A percentile compares a stretch with the other conserved stretches of the same genome.
Evolutionary conservation across 768 basidiomycete genomes (phyloP).

Genomic region (Tulasnella sp.): DNA sequence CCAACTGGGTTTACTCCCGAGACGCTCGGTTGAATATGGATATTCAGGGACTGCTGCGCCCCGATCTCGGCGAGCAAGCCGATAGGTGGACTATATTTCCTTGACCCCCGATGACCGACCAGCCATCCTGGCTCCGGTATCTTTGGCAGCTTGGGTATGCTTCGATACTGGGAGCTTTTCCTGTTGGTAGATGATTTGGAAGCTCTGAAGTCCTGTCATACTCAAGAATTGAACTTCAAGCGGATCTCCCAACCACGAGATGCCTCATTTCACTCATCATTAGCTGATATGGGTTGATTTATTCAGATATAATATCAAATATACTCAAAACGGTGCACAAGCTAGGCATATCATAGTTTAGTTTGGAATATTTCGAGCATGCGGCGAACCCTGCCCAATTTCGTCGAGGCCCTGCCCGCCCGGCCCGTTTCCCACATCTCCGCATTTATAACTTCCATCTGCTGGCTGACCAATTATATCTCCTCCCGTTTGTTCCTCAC

Average conservation of each 20-base stretch:
- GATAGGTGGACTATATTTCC: not conserved
- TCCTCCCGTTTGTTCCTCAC: not conserved
- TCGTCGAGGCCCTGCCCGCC: not conserved
- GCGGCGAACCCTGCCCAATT: not conserved
- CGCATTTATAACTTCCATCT: not conserved
- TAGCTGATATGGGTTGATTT: no score
- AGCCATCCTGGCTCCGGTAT: not conserved
- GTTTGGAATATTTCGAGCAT: not conserved
- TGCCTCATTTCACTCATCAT: not conserved
- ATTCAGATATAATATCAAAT: no score
- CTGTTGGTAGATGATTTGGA: not conserved
- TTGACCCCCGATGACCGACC: not conserved
- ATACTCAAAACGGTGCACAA: no score
- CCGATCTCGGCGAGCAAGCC: not conserved
- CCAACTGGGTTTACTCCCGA: not conserved
- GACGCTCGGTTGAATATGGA: not conserved
- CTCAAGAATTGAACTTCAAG: not conserved
- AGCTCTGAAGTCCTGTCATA: not conserved
- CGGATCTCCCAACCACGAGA: not conserved
- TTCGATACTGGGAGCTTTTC: not conserved
- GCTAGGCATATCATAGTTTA: not conserved
- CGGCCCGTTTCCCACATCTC: not conserved
- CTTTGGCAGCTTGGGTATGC: not conserved
- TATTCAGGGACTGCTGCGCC: not conserved
- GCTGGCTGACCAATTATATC: not conserved